phyloP scores from a whole-genome alignment of 495 filamentous ascomycete genomes.

The Copromyces sp. region DNA sequence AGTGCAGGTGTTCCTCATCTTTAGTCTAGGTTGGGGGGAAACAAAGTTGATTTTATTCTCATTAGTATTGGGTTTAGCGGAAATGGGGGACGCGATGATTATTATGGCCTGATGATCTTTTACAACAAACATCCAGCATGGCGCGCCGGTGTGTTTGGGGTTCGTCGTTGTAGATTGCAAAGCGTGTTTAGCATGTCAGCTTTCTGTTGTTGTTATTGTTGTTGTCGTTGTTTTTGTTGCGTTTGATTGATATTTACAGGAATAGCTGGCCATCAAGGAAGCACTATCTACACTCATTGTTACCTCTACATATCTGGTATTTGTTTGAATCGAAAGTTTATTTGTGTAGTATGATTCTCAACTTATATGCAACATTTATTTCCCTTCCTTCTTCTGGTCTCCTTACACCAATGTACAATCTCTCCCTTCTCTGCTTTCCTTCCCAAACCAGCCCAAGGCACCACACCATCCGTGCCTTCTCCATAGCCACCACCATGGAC shows the following conservation, averaged over 20 bases:
- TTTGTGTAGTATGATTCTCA: neutral
- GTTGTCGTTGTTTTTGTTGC: neutral
- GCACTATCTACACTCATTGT: neutral
- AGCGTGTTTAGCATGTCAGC: neutral
- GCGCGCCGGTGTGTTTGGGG: neutral
- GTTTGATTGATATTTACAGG: neutral
- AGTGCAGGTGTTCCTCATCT: slow-evolving; percentile 72
- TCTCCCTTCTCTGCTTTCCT: neutral
- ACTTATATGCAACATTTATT: neutral
- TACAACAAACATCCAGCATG: neutral
- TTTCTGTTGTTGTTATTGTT: neutral
- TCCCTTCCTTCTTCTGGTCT: neutral
- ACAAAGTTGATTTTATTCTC: neutral
- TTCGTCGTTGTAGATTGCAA: neutral
- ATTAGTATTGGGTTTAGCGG: neutral
- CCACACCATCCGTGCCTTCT: neutral
- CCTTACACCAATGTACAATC: neutral
- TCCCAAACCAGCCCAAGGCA: neutral
- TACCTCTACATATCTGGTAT: neutral
- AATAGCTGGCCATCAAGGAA: neutral
- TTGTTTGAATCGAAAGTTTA: neutral
- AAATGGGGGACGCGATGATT: neutral
- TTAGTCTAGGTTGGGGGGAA: slow-evolving; percentile 35
- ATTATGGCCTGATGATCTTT: neutral
- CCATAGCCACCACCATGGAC: neutral